Base-by-base conservation (phyloP, 768 basidiomycete genomes). In the Rubroboletus satanas region DNA sequence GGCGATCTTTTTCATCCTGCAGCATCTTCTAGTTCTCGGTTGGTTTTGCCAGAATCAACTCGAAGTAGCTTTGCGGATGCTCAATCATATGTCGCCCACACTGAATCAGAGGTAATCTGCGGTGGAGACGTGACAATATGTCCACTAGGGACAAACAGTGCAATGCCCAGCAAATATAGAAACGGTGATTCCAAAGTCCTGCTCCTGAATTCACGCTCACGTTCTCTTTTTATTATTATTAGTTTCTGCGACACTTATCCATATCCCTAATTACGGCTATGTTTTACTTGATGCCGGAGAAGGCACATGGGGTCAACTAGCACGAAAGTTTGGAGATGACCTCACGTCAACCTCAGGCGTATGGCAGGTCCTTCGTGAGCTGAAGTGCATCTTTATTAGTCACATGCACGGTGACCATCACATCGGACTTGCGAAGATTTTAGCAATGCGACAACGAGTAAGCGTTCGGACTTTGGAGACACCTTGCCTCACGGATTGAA, bases 371-470 rank as follows among this genome's bases (percentile, higher is more conserved):
- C 73, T 94, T 49, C 74, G 84, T n/a, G 75, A 87, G 47, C 69
- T 94, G 12, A 87, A 82, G 62, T 84, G 90, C 65, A 79, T 98
- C 36, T 97, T 86, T 68, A 76, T 96, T 56, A 93, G 90, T 57
- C 96, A 98, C 67, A 80, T 88, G 61, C 96, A 97, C 64, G 95
- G 81, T 0, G 96, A 98, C 65, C 96, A 98, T 69, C 95, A 97
- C 66, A 79, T 88, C 38, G 95, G 96, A 8, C 68, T 95, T 33
- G 78, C 85, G 0, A 83, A 84, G 54, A 73, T 98, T 8, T 75
- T 98, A 17, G 75, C 82, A 0, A 82, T 85, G 73, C 79, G 96
- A 51, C 79, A 77, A 49, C 73, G 76, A 71, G 95, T 93, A 56
- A 39, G 70, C 12, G 1, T 21, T 50, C 17, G 0, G 4, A 37